A percentile compares a stretch with the other conserved stretches of the same genome.
Evolutionary conservation across 1,284 basidiomycete species (phyloP).

Genomic region (Cystobasidiaceae sp.): DNA sequence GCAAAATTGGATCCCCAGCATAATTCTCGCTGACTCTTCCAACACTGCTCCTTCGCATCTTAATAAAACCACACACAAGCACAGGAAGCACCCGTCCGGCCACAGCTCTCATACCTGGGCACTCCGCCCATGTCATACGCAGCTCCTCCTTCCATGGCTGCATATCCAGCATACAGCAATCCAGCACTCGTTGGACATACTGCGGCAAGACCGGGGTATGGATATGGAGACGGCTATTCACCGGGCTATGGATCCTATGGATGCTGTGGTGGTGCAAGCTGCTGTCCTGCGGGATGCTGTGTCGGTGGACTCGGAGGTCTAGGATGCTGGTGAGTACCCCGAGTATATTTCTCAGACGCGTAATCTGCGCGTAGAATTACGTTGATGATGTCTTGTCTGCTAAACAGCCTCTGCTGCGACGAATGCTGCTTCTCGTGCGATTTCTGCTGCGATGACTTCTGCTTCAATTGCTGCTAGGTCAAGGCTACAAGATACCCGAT

Average conservation of each 20-base stretch:
- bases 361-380: too few relatives aligned
- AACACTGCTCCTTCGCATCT: too few relatives aligned
- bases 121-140: constrained; percentile 4
- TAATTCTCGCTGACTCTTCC: too few relatives aligned
- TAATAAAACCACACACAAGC: too few relatives aligned
- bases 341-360: too few relatives aligned
- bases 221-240: not conserved
- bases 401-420: not conserved
- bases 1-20: too few relatives aligned
- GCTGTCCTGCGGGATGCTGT: not conserved
- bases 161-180: not conserved
- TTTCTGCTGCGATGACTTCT: constrained; percentile 12
- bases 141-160: not conserved
- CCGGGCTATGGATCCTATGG: not conserved
- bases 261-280: not conserved
- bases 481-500: too few relatives aligned
- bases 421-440: not conserved
- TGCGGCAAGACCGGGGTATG: too few relatives aligned
- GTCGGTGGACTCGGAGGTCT: constrained; percentile 1
- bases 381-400: too few relatives aligned
- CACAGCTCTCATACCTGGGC: not conserved
- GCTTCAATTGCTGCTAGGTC: not conserved
- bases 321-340: not conserved
- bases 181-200: not conserved
- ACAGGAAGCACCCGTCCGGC: not conserved